Base-by-base conservation (phyloP, 2,329 filamentous ascomycete species). In the Xylariaceae sp. region DNA sequence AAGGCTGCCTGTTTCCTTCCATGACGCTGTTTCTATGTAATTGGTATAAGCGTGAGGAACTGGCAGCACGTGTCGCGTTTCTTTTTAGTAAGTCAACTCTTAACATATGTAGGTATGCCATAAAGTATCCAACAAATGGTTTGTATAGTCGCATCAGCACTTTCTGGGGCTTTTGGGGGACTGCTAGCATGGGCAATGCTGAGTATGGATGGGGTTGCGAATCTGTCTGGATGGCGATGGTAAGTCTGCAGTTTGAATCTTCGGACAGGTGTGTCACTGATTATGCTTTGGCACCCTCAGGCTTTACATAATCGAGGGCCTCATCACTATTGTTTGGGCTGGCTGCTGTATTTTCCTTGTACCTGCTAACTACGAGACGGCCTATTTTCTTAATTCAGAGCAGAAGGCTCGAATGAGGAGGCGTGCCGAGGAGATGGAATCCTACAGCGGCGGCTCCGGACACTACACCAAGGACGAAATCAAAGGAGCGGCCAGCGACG, bases 21-120 rank as follows among this genome's bases (percentile, higher is more conserved):
- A 60, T 70, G 21, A 63, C 67, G 0, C 62, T 69, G 16, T 65
- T 68, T 19, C 45, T 71, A 0, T 68, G 65, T 10, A 68, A 66
- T 12, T 71, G 69, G 62, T 71, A 71, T 56, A 71, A 69, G 4
- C 64, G 65, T 1, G 67, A 70, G 20, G 69, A 72, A n/a, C 26
- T 72, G 9, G 67, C 62, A 0, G 54, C 67, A 0, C 62, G 70
- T 0, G 59, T 70, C 2, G 62, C 65, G 0, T 65, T 70, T n/a
- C 44, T 72, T 9, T 70, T 70, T 32, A 57, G 61, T 58, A 41
- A 46, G 61, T 50, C 1, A 10, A 6, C n/a, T 18, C 10, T 20
- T 7, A 3, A 37, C 3, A 37, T 12, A 10, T 16, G 32, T 16
- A 3, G 7, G 12, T 16, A 16, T 37, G 12, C 12, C 4, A 12